Evolutionary conservation across 2,329 filamentous ascomycete genomes (phyloP), one percentile per base, ranked within the genome.

Genomic region (Calonectria naviculata): DNA sequence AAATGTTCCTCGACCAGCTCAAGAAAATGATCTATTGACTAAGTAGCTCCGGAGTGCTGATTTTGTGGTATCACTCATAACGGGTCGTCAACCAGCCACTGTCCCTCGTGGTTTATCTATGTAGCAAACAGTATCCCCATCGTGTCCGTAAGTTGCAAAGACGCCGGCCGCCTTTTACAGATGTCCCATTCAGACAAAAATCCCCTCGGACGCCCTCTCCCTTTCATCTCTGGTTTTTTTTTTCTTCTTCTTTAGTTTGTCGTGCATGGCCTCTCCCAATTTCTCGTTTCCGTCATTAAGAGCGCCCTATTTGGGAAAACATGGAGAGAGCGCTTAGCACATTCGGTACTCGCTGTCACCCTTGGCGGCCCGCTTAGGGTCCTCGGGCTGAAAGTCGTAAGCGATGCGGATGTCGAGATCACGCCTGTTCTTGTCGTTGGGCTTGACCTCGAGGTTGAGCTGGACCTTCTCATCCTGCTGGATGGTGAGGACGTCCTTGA

Each of bases 361-460:
- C 80, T 91, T 84, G 5, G 91, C 90, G 71, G 87, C 85, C 76
- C 97, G 91, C 73, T 89, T 93, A 36, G 86, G 84, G 81, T 98
- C 95, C 29, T 91, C 85, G 4, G 95, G 94, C 79, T 94, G 89
- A 64, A 98, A 90, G 80, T 91, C 89, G 86, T 98, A 98, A 54
- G 91, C 88, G 80, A 99, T 90, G 80, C 90, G 91, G 81, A 99
- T 97, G 84, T 99, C 97, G 67, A 99, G 89, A 83, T 99, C 97
- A 76, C 97, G 93, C 83, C 93, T 92, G 88, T 99, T 98, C 90
- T 97, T 95, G 74, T 93, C 89, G 83, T 98, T 99, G 65, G 97
- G 97, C 85, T 92, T 93, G 86, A 96, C 97, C 74, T 91, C 89
- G 46, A 99, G 86, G 36, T 89, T 87, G 79, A 94, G 94, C 71